Evolutionary conservation across 2,329 filamentous ascomycete genomes (phyloP).

Genomic region (Boeremia lycopersici): DNA sequence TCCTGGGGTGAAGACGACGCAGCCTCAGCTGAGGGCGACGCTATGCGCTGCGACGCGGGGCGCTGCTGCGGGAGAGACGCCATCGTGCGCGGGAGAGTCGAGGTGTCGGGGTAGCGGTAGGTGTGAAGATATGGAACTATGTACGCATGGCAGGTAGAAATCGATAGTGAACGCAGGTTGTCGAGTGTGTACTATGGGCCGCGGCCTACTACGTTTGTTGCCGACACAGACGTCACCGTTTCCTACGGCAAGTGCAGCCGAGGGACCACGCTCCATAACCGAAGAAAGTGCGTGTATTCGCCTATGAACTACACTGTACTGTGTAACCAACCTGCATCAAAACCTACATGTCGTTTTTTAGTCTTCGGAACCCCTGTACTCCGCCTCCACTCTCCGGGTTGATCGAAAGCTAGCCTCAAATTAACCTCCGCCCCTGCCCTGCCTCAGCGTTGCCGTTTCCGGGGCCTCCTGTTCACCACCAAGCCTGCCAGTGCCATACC

Average conservation of each 20-base stretch:
- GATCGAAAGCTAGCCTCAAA: background rate
- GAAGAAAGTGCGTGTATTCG: background rate
- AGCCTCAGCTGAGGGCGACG: slow-evolving; percentile 30
- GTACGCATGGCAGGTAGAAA: background rate
- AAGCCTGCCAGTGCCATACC: slow-evolving; percentile 5
- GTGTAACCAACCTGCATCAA: background rate
- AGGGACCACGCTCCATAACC: background rate
- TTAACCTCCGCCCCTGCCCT: background rate
- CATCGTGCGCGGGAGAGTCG: slow-evolving; percentile 34
- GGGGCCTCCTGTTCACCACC: background rate
- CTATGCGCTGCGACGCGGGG: slow-evolving; percentile 43
- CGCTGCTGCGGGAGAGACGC: slow-evolving; percentile 51
- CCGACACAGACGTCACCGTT: slow-evolving; percentile 13
- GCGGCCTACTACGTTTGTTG: slow-evolving; percentile 14
- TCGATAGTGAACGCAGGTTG: background rate
- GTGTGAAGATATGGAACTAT: background rate
- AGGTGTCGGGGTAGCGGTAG: background rate
- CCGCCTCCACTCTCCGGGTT: background rate
- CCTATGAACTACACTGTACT: background rate
- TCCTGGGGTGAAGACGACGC: slow-evolving; percentile 23
- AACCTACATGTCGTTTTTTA: background rate
- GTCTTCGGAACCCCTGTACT: background rate
- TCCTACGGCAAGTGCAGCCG: slow-evolving; percentile 4
- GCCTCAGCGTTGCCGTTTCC: background rate
- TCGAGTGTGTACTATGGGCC: background rate